Base-by-base conservation (phyloP, 2,329 filamentous ascomycete species). In the Coniochaeta ligniaria region DNA sequence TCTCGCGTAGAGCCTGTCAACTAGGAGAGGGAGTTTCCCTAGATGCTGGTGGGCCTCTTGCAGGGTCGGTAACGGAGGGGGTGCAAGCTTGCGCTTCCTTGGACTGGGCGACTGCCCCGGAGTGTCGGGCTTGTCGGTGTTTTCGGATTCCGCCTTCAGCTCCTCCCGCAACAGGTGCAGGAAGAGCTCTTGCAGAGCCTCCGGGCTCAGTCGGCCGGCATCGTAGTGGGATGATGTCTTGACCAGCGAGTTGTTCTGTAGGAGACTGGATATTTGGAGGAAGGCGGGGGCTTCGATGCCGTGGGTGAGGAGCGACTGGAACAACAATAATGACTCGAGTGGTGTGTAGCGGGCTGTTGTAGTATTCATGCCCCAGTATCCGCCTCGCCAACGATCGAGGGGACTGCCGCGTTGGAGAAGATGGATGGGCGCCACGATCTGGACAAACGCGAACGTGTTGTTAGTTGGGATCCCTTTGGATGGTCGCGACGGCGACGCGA, bases 131-230 rank as follows among this genome's bases (percentile, higher is more conserved):
- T 67, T 72, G 67, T 65, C 72, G 57, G 66, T 74, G 66, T 57
- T 65, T 65, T 78, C 79, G 22, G 74, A 73, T 63, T 88, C 83
- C 60, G 71, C 73, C 66, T 76, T 83, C 64, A 87, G 74, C 73
- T 95, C 92, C 66, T 96, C 89, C 66, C 85, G 84, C 71, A 97
- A 74, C 61, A 96, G 77, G 12, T 85, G 82, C 66, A 92, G 77
- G 73, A 96, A 97, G 59, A 95, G 81, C 69, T 89, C 84, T 73
- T 90, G 86, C 66, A 98, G 79, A 50, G 91, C 85, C 73, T 93
- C 90, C 8, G 92, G 86, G 56, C 81, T 89, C 71, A 98, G 77
- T 63, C 93, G 86, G 67, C 81, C 78, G 66, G 84, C 81, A 79
- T 96, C 89, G 76, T 89, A 96, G 36, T 82, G 82, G 52, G 80